A percentile compares a stretch with the other conserved stretches of the same genome.
Conservation (phyloP, 2,329 filamentous ascomycete genomes). For the Diaporthe nobilis region DNA sequence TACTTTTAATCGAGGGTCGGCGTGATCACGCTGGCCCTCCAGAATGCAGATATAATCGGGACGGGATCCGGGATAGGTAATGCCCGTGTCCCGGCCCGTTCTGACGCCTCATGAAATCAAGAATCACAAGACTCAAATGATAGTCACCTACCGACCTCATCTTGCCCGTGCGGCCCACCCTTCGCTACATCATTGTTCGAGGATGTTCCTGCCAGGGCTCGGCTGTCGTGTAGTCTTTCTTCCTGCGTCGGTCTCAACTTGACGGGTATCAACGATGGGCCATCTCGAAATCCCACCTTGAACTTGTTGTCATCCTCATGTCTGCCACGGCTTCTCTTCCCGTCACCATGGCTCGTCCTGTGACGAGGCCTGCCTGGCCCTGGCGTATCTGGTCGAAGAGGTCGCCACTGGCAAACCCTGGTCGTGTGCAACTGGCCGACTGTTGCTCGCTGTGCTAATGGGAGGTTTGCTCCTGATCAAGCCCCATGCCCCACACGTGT, state of each 20-base stretch:
- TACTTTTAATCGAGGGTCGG: conserved; percentile 24
- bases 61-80: neutral
- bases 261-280: neutral
- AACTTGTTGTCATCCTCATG: no score
- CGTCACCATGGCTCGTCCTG: no score
- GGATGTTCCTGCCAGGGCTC: neutral
- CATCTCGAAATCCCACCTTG: no score
- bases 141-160: neutral
- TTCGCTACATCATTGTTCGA: no score
- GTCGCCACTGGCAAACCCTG: no score
- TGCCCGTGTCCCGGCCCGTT: neutral
- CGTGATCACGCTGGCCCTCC: neutral
- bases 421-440: no score
- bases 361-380: no score
- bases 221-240: neutral
- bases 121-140: conserved; percentile 21
- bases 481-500: neutral
- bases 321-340: no score
- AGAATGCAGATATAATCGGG: conserved; percentile 20
- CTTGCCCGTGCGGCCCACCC: no score
- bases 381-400: no score
- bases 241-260: neutral
- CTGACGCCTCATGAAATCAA: conserved; percentile 30
- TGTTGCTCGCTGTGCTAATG: no score
- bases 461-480: no score